A percentile compares a stretch with the other conserved stretches of the same genome.
phyloP scores from a whole-genome alignment of 331 rosid genomes.

The Acacia pycnantha region DNA sequence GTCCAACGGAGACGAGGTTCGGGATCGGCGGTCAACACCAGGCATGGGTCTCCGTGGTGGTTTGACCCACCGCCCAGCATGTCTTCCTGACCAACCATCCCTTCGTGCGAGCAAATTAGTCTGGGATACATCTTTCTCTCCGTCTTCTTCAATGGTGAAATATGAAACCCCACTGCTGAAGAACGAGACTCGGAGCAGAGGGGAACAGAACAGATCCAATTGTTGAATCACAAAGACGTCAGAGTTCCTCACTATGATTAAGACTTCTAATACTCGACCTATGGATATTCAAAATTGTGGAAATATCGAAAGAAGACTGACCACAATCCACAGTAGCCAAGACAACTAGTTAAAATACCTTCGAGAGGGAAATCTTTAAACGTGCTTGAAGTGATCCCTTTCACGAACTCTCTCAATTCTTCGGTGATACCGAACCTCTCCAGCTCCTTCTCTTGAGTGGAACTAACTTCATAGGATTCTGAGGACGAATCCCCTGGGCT shows the following conservation, averaged over 20 bases:
- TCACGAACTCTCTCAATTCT: constrained; percentile 66
- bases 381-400: constrained; percentile 60
- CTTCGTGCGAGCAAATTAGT: too few species aligned
- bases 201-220: too few species aligned
- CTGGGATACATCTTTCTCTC: too few species aligned
- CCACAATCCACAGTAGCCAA: background rate
- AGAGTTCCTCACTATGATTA: background rate
- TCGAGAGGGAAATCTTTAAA: constrained; percentile 64
- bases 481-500: constrained; percentile 29
- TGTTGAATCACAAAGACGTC: background rate
- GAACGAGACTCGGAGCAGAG: too few species aligned
- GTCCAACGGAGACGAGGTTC: too few species aligned
- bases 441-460: constrained; percentile 27
- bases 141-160: too few species aligned
- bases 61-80: too few species aligned
- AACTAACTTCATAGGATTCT: constrained; percentile 19
- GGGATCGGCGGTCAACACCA: too few species aligned
- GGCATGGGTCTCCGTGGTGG: too few species aligned
- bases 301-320: background rate
- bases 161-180: too few species aligned
- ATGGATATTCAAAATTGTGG: background rate
- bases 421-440: constrained; percentile 56
- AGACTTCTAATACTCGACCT: background rate
- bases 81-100: too few species aligned
- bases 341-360: constrained; percentile 35